Base-by-base conservation (phyloP, 2,329 filamentous ascomycete genomes). In the Trichoderma oligosporum region DNA sequence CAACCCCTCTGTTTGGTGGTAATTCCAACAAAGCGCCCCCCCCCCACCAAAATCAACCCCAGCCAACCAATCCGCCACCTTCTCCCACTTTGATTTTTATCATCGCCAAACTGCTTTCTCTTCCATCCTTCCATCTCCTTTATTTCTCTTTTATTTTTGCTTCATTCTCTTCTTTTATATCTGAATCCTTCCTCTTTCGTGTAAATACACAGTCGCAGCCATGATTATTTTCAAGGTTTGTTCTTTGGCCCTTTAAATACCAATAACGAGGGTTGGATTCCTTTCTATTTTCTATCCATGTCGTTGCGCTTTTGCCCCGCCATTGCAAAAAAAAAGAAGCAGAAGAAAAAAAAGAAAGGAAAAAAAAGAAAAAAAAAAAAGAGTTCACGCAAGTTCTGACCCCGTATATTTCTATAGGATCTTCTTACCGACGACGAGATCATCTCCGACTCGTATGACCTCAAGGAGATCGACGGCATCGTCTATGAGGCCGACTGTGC, bases 401-500 rank as follows among this genome's bases (percentile, higher is more conserved):
- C 60, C 65, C 66, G 63, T 66, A 65, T 64, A 60, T 51, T 36
- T 44, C 20, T 46, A 61, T 69, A 99, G 94, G 94, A 99, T 74
- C 78, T 94, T 68, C 74, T 97, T 77, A 89, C 84, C 76, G 89
- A 80, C 65, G 93, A 97, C 79, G 94, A 99, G 87, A 83, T 99
- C 75, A 86, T 97, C 85, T 95, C 94, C 71, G 93, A 97, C 80
- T 94, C 89, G 67, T 97, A 87, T 80, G 81, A 91, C 67, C 76
- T 95, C 72, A 91, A 89, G 80, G 81, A 88, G 74, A 73, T 93
- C 63, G 89, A 92, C 74, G 85, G 84, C 66, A 80, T 89, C 66
- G 85, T 88, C 68, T 97, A 89, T 79, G 93, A 97, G 81, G 87
- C 87, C 72, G 88, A 99, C 79, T 96, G 92, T 78, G 80, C 82